Evolutionary conservation across 2,329 filamentous ascomycete species (phyloP), one percentile per base, ranked within the genome.

Genomic region (Fusarium pininemorale): DNA sequence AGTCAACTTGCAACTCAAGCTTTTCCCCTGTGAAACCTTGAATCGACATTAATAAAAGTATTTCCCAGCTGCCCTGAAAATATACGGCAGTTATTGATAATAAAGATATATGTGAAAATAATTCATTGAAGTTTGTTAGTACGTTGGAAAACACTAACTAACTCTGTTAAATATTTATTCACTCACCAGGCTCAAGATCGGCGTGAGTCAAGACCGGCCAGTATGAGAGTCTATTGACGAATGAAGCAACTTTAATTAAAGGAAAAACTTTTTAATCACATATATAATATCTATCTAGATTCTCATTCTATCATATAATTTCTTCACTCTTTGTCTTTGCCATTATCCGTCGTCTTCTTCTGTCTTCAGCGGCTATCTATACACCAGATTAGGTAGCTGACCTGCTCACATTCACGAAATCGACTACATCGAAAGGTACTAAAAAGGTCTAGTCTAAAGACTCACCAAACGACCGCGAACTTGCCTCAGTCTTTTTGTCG

Each of bases 171-270:
- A 30, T 16, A 30, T 26, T 39, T 45, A 13, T 20, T 20, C 9
- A 20, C 48, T 28, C 5, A 7, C 32, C 22, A 48, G 12, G 26
- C 44, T 37, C 26, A 44, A 26, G 59, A 54, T 72, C 76, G 76
- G 76, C 55, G 75, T 78, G 76, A 78, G 75, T 78, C 76, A 78
- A 78, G 28, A 24, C 50, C 50, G 57, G 45, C 53, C 26, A 37
- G 28, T n/a, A 32, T 57, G 41, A 51, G 57, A 47, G 15, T 55
- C 20, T 28, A 10, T 15, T 7, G 5, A 41, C 6, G 20, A 41
- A n/a, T 32, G 4, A n/a, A 37, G 35, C 35, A 37, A n/a, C 12
- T 15, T 28, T 26, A 45, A 28, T 37, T 8, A 37, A 26, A 26
- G 26, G 26, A 26, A 26, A 26, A 26, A 26, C 26, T 26, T 7